These are phyloP conservation scores for Clarireedia hainanense DNA, from an alignment of 2,329 filamentous ascomycete genomes.

Conservation along the genomic window DNA sequence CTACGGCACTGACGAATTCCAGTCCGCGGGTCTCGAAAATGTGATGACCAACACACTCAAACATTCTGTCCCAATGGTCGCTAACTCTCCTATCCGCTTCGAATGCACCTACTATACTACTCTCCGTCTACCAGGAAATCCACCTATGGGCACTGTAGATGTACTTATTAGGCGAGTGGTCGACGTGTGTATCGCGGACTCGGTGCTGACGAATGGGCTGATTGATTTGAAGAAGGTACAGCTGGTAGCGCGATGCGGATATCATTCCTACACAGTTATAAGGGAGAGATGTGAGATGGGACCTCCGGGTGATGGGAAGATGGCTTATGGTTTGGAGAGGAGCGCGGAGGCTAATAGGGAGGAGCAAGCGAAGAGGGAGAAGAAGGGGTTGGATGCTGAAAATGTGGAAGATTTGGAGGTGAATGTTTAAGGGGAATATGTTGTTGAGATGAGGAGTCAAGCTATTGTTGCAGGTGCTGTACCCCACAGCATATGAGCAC, in stretches of 20 bases:
- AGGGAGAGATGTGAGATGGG: slow-evolving; percentile 52
- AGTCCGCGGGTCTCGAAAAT: slow-evolving; percentile 41
- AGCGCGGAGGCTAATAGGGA: slow-evolving; percentile 15
- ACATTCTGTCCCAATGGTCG: slow-evolving; percentile 43
- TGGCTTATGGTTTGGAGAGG: slow-evolving; percentile 33
- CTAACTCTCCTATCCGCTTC: slow-evolving; percentile 46
- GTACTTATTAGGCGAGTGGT: slow-evolving; percentile 48
- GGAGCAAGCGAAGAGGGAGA: neutral
- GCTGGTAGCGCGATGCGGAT: slow-evolving; percentile 53
- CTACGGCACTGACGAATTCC: slow-evolving; percentile 47
- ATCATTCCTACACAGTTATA: slow-evolving; percentile 50
- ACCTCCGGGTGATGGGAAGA: slow-evolving; percentile 33
- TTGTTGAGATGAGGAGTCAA: no score
- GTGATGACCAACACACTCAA: slow-evolving; percentile 33
- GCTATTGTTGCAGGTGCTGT: no score
- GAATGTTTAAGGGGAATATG: no score
- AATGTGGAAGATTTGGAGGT: no score
- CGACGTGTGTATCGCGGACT: slow-evolving; percentile 48
- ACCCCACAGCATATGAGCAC: no score
- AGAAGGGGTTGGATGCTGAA: no score
- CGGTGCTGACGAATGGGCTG: slow-evolving; percentile 44
- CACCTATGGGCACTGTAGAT: slow-evolving; percentile 49
- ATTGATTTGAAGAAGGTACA: slow-evolving; percentile 48
- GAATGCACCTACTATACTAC: slow-evolving; percentile 51
- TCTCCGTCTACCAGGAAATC: slow-evolving; percentile 45